These are phyloP conservation scores for Silene coronaria DNA, from an alignment of 179 eudicot genomes.

Conservation along the genomic window DNA sequence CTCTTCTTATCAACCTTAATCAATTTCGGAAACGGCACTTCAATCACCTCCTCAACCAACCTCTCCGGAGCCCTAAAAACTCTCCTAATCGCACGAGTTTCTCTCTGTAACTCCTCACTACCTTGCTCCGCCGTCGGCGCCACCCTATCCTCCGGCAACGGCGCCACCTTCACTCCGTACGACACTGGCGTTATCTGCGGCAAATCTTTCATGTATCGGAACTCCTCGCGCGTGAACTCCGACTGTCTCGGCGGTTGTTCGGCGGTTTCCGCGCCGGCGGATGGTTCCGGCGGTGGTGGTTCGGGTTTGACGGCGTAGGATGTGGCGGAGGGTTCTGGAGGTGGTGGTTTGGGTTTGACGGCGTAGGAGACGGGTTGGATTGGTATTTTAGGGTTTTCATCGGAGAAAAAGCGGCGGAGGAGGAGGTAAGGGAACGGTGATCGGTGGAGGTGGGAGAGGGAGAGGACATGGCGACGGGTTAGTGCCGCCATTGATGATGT, in stretches of 20 bases:
- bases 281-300: constrained; percentile 13
- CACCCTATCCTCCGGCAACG: constrained; percentile 59
- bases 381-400: not conserved
- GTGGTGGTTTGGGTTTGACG: constrained; percentile 36
- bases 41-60: constrained; percentile 40
- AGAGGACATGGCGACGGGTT: constrained; percentile 35
- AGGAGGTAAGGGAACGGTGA: constrained; percentile 24
- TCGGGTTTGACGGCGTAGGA: constrained; percentile 1
- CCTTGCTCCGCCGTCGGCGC: constrained; percentile 16
- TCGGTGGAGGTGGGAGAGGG: constrained; percentile 41
- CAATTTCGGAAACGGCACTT: constrained; percentile 60
- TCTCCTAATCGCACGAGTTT: constrained; percentile 32
- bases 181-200: constrained; percentile 40
- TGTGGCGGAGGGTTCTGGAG: constrained; percentile 27
- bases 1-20: constrained; percentile 46
- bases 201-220: constrained; percentile 54
- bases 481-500: constrained; percentile 40
- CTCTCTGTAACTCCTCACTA: constrained; percentile 30
- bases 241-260: not conserved
- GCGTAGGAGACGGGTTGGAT: constrained; percentile 59
- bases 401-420: constrained; percentile 27
- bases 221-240: constrained; percentile 53
- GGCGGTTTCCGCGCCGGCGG: not conserved
- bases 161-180: constrained; percentile 56
- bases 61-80: constrained; percentile 21